These are phyloP conservation scores for Biscogniauxia mediterranea DNA, from an alignment of 2,329 filamentous ascomycete genomes.

Conservation along the genomic window DNA sequence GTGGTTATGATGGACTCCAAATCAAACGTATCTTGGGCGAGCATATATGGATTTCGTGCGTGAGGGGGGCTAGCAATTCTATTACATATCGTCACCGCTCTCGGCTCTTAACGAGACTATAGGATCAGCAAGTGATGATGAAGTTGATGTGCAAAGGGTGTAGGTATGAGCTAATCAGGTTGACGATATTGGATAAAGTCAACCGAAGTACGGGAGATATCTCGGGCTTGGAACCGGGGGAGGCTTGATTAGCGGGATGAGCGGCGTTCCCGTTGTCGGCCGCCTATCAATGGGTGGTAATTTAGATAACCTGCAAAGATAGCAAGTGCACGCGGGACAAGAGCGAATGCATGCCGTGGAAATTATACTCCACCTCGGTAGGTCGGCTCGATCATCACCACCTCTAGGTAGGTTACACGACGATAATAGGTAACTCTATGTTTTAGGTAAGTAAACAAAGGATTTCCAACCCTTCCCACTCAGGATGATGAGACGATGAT, in stretches of 20 bases:
- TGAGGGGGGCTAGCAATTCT: background rate
- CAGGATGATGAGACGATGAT: too few relatives aligned
- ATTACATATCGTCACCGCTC: conserved; percentile 19
- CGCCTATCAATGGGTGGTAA: conserved; percentile 5
- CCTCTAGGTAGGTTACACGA: too few relatives aligned
- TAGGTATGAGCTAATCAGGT: conserved; percentile 11
- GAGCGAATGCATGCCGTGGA: background rate
- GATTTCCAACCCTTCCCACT: too few relatives aligned
- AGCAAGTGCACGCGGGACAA: conserved; percentile 1
- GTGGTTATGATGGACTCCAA: background rate
- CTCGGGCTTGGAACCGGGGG: conserved; percentile 16
- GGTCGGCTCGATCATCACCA: background rate
- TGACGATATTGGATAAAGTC: conserved; percentile 5
- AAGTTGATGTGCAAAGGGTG: conserved; percentile 4
- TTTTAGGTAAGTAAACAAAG: too few relatives aligned
- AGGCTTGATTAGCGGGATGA: conserved; percentile 5
- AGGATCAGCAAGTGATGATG: conserved; percentile 1
- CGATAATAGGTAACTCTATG: too few relatives aligned
- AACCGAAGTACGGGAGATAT: conserved; percentile 18
- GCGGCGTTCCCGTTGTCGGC: conserved; percentile 22
- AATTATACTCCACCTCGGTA: too few relatives aligned
- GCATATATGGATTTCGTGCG: conserved; percentile 9
- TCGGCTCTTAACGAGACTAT: conserved; percentile 15
- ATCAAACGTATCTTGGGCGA: conserved; percentile 1
- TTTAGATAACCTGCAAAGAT: background rate